Evolutionary conservation across 441 rosid genomes (phyloP), one percentile per base, ranked within the genome.

Genomic region (Bocquillonia castaneifolia): DNA sequence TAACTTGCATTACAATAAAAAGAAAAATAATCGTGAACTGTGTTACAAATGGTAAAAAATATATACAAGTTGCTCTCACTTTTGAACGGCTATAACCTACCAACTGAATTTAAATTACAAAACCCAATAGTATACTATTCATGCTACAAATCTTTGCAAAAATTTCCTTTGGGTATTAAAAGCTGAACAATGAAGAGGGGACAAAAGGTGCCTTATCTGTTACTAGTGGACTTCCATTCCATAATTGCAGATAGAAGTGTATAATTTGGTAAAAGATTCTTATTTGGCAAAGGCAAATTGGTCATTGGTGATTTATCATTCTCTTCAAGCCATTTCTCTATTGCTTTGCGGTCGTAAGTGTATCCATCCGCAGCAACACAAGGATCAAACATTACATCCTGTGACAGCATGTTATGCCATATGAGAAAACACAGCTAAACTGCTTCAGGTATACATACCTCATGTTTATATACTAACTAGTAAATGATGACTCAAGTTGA

Each of bases 321-420:
- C 63, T 72, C 79, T 74, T 80, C 73, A 31, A 89, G 74, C 93
- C 91, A 93, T 72, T 81, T 84, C 82, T 79, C 79, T 0, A 93
- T 88, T n/a, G 92, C 92, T 72, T 61, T 75, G 47, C 85, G 82
- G 59, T 93, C 96, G 3, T 93, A 89, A 7, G 88, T 88, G 77
- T 89, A 91, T n/a, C 99, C 99, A 71, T 93, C 97, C 14, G 95
- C 78, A 36, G 99, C 97, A 51, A 93, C 97, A 77, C 88, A 86
- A 31, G 99, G 97, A 29, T 84, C 88, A n/a, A 81, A 76, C 92
- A 89, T 93, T 6, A 91, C 80, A 45, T 84, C 96, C 98, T 93
- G 87, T 37, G 72, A 63, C 68, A 22, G 47, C 58, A 76, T n/a
- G 20, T 7, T 20, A 4, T 50, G 26, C 54, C n/a, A n/a, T n/a